These are phyloP conservation scores for Pseudonitzschia multistriata DNA, from an alignment of 108 stramenopile genomes.

Conservation along the genomic window DNA sequence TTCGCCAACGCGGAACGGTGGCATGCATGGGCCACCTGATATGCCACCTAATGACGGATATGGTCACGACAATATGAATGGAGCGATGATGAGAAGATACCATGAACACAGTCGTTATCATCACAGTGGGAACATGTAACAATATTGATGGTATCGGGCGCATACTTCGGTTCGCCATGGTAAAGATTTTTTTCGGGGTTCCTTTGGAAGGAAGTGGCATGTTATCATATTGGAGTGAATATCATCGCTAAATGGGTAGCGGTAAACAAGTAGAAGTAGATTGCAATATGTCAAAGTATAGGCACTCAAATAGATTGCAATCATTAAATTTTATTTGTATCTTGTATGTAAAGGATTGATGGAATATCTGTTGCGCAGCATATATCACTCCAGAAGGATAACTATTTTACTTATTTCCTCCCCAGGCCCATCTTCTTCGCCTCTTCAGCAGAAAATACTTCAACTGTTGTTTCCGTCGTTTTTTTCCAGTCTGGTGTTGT, in stretches of 20 bases:
- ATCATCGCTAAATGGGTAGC: background rate
- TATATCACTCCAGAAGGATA: background rate
- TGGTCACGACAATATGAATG: slow-evolving; percentile 3
- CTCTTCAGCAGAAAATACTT: slow-evolving; percentile 31
- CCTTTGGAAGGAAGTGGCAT: background rate
- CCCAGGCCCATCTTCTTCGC: slow-evolving; percentile 26
- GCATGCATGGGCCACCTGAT: background rate
- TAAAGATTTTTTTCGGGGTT: background rate
- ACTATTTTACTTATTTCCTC: background rate
- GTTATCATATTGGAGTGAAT: background rate
- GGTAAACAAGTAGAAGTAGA: background rate
- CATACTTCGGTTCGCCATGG: background rate
- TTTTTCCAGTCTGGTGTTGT: slow-evolving; percentile 36
- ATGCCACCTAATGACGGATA: background rate
- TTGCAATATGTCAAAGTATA: background rate
- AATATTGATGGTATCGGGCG: background rate
- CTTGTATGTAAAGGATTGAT: too few relatives aligned
- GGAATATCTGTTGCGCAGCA: background rate
- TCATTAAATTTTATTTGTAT: background rate
- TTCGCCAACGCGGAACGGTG: background rate
- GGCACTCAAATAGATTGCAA: background rate
- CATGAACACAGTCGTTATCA: slow-evolving; percentile 3
- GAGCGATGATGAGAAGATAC: slow-evolving; percentile 14
- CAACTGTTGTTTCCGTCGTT: slow-evolving; percentile 28
- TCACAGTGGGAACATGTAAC: slow-evolving; percentile 6